phyloP scores from a whole-genome alignment of 2,329 filamentous ascomycete genomes.

The Exophiala sp. region DNA sequence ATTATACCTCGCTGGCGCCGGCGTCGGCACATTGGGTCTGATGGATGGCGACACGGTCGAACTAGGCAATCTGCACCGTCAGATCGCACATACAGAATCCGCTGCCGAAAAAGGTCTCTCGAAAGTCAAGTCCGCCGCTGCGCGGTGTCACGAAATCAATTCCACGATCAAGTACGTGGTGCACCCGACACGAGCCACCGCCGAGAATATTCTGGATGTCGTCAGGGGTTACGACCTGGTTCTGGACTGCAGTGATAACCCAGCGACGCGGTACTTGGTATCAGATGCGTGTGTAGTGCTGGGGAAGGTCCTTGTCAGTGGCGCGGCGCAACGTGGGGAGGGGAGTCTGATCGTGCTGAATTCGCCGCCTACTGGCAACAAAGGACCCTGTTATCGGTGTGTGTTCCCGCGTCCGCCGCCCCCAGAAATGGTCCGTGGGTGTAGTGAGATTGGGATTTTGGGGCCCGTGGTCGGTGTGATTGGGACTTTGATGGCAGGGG shows the following conservation, averaged over 20 bases:
- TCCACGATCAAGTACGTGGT: slow-evolving; percentile 15
- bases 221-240: slow-evolving; percentile 67
- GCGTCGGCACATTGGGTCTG: slow-evolving; percentile 76
- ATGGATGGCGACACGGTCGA: slow-evolving; percentile 88
- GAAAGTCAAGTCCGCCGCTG: slow-evolving; percentile 21
- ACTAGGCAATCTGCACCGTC: slow-evolving; percentile 84
- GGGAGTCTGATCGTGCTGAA: slow-evolving; percentile 79
- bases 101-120: slow-evolving; percentile 57
- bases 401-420: slow-evolving; percentile 87
- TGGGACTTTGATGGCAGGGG: slow-evolving; percentile 86
- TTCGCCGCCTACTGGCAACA: slow-evolving; percentile 47
- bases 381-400: slow-evolving; percentile 89
- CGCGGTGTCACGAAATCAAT: slow-evolving; percentile 23
- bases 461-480: slow-evolving; percentile 91
- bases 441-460: slow-evolving; percentile 87
- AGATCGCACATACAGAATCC: slow-evolving; percentile 69
- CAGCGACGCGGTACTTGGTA: slow-evolving; percentile 85
- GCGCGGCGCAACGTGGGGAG: slow-evolving; percentile 81
- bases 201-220: slow-evolving; percentile 14
- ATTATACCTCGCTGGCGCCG: slow-evolving; percentile 86
- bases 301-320: slow-evolving; percentile 76
- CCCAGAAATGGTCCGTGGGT: slow-evolving; percentile 74
- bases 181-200: slow-evolving; percentile 15
- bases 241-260: slow-evolving; percentile 93
- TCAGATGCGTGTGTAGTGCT: slow-evolving; percentile 84